Evolutionary conservation across 1,284 basidiomycete species (phyloP).

Genomic region (Pascua sp.): DNA sequence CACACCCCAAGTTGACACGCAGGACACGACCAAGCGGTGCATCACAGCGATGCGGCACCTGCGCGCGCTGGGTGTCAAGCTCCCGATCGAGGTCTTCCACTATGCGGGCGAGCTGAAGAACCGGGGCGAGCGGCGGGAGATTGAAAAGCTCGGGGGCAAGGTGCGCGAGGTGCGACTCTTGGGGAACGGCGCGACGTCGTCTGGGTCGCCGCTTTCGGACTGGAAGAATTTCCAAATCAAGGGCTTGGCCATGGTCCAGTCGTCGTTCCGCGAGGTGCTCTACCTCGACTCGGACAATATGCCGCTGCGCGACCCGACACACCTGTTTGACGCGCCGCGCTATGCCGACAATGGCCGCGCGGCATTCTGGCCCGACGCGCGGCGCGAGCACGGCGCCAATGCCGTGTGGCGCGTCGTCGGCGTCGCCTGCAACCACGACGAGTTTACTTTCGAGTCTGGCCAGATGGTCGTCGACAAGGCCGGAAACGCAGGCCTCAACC

Average conservation of each 20-base stretch:
- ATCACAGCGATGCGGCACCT: constrained; percentile 46
- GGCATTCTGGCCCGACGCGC: constrained; percentile 55
- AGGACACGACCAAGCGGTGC: constrained; percentile 49
- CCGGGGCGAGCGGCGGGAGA: constrained; percentile 28
- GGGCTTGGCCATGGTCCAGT: constrained; percentile 49
- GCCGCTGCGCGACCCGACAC: constrained; percentile 47
- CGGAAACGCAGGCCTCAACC: constrained; percentile 51
- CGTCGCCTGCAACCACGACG: constrained; percentile 43
- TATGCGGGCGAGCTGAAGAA: constrained; percentile 49
- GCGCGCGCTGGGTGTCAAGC: constrained; percentile 34
- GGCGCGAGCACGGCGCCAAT: constrained; percentile 52
- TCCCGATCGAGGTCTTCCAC: constrained; percentile 52
- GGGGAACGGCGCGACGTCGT: constrained; percentile 24
- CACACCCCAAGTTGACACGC: not conserved
- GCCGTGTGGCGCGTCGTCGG: constrained; percentile 53
- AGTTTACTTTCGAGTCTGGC: constrained; percentile 47
- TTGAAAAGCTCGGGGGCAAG: constrained; percentile 45
- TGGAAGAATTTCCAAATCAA: constrained; percentile 49
- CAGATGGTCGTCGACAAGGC: constrained; percentile 53
- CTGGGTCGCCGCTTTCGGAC: too few relatives aligned
- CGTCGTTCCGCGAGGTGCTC: constrained; percentile 51
- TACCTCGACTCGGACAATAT: constrained; percentile 51
- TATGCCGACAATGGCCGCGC: constrained; percentile 47
- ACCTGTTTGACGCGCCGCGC: constrained; percentile 47
- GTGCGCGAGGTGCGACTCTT: constrained; percentile 35